These are phyloP conservation scores for Monocercomonoides exilis DNA, from an alignment of 78 protist genomes.

Conservation along the genomic window DNA sequence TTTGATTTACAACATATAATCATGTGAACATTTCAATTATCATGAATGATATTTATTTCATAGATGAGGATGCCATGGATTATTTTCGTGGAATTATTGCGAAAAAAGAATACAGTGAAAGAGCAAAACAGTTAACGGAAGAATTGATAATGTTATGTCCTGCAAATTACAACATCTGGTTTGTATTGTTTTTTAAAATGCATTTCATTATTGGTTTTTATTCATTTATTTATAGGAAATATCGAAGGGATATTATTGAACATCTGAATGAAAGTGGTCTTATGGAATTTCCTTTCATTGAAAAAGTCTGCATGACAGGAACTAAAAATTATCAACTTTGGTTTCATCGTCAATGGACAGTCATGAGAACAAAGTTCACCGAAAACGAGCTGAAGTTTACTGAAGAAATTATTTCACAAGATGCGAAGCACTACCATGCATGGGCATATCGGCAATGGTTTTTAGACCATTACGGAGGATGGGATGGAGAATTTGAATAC, in stretches of 20 bases:
- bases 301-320: constrained; percentile 35
- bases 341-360: constrained; percentile 71
- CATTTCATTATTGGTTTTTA: background rate
- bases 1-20: background rate
- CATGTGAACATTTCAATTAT: background rate
- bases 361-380: constrained; percentile 32
- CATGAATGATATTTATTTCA: background rate
- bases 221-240: background rate
- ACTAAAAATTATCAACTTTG: constrained; percentile 85
- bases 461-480: constrained; percentile 14
- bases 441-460: constrained; percentile 68
- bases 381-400: constrained; percentile 48
- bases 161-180: constrained; percentile 81
- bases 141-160: constrained; percentile 63
- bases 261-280: constrained; percentile 27
- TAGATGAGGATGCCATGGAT: constrained; percentile 48
- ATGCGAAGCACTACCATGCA: constrained; percentile 89
- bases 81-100: constrained; percentile 68
- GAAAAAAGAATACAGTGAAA: constrained; percentile 15
- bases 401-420: constrained; percentile 40
- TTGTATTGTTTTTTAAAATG: background rate
- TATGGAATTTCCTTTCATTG: constrained; percentile 47
- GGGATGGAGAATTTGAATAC: constrained; percentile 49
- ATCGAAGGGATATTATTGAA: constrained; percentile 27
- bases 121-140: constrained; percentile 55